Evolutionary conservation across 495 filamentous ascomycete genomes (phyloP).

Genomic region (Penicillium lividum): DNA sequence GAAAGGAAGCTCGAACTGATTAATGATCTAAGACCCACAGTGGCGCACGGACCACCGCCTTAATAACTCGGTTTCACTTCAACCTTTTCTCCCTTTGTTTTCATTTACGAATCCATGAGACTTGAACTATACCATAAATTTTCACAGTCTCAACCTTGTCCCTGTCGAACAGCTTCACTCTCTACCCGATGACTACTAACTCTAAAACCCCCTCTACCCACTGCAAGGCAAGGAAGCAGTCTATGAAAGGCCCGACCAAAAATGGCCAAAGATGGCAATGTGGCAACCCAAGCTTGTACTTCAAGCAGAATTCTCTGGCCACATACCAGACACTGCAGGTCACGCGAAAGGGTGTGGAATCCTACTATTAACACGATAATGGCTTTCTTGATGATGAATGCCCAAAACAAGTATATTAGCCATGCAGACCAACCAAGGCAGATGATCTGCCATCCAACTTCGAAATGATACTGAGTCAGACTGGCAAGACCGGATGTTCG

Average conservation of each 20-base stretch:
- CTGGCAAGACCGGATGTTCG: not conserved
- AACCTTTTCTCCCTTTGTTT: conserved; percentile 15
- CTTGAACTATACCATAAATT: no score
- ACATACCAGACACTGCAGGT: not conserved
- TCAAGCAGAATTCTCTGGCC: conserved; percentile 68
- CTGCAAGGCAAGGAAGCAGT: no score
- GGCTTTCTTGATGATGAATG: conserved; percentile 66
- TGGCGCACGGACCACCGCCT: conserved; percentile 22
- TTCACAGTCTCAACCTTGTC: no score
- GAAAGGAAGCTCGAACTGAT: conserved; percentile 5
- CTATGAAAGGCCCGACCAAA: no score
- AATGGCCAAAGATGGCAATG: no score
- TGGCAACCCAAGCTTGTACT: conserved; percentile 23
- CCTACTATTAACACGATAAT: conserved; percentile 74
- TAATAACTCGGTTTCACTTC: not conserved
- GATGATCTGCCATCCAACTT: conserved; percentile 50
- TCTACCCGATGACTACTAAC: no score
- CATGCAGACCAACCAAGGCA: conserved; percentile 65
- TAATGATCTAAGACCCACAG: conserved; percentile 21
- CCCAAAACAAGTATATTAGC: conserved; percentile 57
- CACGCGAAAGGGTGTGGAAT: conserved; percentile 74
- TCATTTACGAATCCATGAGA: no score
- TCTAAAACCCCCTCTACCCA: no score
- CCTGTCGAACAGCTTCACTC: no score
- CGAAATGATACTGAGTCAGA: not conserved